Evolutionary conservation across 2,329 filamentous ascomycete genomes (phyloP).

Genomic region (Penicillium paneum): DNA sequence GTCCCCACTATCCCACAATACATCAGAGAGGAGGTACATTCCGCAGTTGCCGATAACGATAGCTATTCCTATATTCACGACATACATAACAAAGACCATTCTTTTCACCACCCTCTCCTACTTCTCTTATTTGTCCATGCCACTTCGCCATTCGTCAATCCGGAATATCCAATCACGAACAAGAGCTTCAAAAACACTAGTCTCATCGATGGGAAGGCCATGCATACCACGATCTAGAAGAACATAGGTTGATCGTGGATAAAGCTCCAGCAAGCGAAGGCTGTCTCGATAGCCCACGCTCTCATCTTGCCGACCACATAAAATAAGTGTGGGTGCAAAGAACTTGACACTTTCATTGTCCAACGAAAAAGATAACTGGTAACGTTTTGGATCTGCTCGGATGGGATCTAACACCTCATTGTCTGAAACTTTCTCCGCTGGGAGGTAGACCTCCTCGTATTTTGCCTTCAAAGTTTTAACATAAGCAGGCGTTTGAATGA

Average conservation of each 20-base stretch:
- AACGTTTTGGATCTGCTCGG: constrained; percentile 25
- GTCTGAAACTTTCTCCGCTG: constrained; percentile 21
- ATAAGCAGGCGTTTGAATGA: constrained; percentile 29
- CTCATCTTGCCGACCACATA: constrained; percentile 29
- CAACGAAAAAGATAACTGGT: constrained; percentile 22
- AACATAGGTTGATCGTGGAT: constrained; percentile 25
- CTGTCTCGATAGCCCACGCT: constrained; percentile 31
- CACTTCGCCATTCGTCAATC: constrained; percentile 23
- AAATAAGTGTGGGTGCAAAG: constrained; percentile 28
- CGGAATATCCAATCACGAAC: constrained; percentile 28
- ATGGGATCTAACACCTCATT: constrained; percentile 25
- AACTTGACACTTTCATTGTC: constrained; percentile 18
- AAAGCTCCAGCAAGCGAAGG: constrained; percentile 28
- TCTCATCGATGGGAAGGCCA: constrained; percentile 29
- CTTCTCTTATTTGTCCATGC: constrained; percentile 8
- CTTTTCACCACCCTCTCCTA: too few relatives aligned
- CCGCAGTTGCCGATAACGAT: too few relatives aligned
- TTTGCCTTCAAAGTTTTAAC: constrained; percentile 22
- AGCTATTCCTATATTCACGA: too few relatives aligned
- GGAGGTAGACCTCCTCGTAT: constrained; percentile 14
- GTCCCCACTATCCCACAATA: too few relatives aligned
- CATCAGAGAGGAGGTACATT: too few relatives aligned
- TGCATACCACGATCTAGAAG: constrained; percentile 29
- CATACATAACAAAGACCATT: too few relatives aligned
- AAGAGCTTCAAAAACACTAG: constrained; percentile 27